Conservation (phyloP, 805 yeast genomes). For the Jamesozyma piceae region DNA sequence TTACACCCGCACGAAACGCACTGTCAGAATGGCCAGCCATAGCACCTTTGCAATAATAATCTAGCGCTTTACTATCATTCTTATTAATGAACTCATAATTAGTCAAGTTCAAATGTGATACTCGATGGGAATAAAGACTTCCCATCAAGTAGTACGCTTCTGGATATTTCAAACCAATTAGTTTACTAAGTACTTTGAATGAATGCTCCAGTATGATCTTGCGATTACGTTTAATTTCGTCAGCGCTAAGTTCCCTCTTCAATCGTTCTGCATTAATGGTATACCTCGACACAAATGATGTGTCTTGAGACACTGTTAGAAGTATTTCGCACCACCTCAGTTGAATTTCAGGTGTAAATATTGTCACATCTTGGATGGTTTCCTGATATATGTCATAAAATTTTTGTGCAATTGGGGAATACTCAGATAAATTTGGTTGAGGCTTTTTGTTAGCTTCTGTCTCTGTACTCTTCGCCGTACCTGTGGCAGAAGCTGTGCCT, state of each 20-base stretch:
- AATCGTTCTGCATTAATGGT: conserved; percentile 41
- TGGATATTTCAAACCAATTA: conserved; percentile 40
- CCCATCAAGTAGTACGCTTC: conserved; percentile 55
- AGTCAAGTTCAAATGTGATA: conserved; percentile 23
- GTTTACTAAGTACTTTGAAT: conserved; percentile 48
- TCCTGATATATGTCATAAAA: conserved; percentile 20
- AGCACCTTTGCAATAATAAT: conserved; percentile 52
- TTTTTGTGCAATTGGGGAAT: conserved; percentile 13
- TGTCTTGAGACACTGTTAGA: conserved; percentile 38
- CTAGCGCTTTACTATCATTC: conserved; percentile 54
- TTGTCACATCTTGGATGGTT: conserved; percentile 21
- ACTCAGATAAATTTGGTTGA: neutral
- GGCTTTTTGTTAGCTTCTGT: neutral
- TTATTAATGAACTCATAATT: conserved; percentile 31
- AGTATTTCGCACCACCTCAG: conserved; percentile 54
- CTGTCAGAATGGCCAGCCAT: conserved; percentile 48
- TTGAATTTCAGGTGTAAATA: conserved; percentile 45
- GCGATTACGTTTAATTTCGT: conserved; percentile 42
- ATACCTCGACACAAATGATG: conserved; percentile 35
- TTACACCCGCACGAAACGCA: conserved; percentile 60
- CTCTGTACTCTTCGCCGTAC: neutral
- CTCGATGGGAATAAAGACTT: conserved; percentile 44
- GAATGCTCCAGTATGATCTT: conserved; percentile 50
- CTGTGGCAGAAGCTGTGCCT: neutral
- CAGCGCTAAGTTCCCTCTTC: conserved; percentile 32